Percentiles rank a stretch among this genome's conserved stretches.
phyloP scores from a whole-genome alignment of 1,139 yeast species.

The Tardiomyces depauwii region DNA sequence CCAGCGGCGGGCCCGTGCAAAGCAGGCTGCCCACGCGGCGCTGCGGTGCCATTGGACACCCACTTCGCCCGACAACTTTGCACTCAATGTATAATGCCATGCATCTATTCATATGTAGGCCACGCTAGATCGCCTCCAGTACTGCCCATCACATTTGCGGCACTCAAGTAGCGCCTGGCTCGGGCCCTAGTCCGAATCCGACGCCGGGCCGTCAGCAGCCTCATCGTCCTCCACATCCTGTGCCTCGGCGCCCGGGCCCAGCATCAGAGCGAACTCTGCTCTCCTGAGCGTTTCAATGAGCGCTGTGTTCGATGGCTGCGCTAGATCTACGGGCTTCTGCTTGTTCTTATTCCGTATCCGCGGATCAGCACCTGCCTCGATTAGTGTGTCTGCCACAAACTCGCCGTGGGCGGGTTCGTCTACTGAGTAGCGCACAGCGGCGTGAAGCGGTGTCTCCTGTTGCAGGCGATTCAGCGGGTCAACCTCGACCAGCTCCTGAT shows the following conservation, averaged over 20 bases:
- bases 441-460: slow-evolving; percentile 84
- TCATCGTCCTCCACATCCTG: slow-evolving; percentile 1
- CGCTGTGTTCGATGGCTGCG: slow-evolving; percentile 38
- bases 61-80: neutral
- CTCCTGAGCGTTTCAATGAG: slow-evolving; percentile 58
- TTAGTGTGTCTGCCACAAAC: slow-evolving; percentile 64
- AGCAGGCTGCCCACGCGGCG: neutral
- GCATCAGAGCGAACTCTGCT: slow-evolving; percentile 60
- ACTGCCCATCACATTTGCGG: too few relatives aligned
- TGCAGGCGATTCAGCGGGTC: slow-evolving; percentile 64
- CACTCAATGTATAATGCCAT: neutral
- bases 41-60: neutral
- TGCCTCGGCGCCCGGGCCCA: slow-evolving; percentile 16
- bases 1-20: neutral
- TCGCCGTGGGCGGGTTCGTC: slow-evolving; percentile 82
- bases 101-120: neutral
- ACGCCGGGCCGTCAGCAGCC: slow-evolving; percentile 27
- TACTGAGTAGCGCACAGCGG: slow-evolving; percentile 64
- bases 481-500: slow-evolving; percentile 83
- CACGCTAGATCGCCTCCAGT: too few relatives aligned
- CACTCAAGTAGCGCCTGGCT: too few relatives aligned
- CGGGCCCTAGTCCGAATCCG: slow-evolving; percentile 21
- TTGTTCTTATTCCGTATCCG: slow-evolving; percentile 44
- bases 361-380: slow-evolving; percentile 92
- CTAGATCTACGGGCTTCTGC: slow-evolving; percentile 66